These are phyloP conservation scores for Pelargonium citronellum DNA, from an alignment of 441 rosid genomes.

Conservation along the genomic window DNA sequence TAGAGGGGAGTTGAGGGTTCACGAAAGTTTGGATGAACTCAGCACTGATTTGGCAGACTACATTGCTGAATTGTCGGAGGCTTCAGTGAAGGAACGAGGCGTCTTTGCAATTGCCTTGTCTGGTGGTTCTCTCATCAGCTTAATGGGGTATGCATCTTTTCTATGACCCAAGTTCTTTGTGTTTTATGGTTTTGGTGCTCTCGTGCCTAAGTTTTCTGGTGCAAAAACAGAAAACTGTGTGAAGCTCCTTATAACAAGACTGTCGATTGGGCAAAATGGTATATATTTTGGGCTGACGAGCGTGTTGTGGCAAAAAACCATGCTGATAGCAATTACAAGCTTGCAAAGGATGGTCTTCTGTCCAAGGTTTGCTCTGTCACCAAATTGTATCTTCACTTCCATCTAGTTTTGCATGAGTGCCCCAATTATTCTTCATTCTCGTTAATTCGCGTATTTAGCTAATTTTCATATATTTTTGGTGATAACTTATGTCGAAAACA, in stretches of 20 bases:
- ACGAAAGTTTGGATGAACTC: slow-evolving; percentile 67
- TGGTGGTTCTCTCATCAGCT: slow-evolving; percentile 75
- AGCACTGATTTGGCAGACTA: slow-evolving; percentile 73
- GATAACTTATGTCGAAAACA: not conserved
- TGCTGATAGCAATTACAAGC: slow-evolving; percentile 81
- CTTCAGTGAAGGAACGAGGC: slow-evolving; percentile 76
- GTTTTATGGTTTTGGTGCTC: slow-evolving; percentile 23
- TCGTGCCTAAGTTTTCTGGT: slow-evolving; percentile 21
- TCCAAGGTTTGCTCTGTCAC: slow-evolving; percentile 49
- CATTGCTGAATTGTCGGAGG: slow-evolving; percentile 76
- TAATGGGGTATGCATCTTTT: slow-evolving; percentile 50
- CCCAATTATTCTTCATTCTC: not conserved
- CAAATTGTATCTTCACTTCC: slow-evolving; percentile 7
- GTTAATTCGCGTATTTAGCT: not conserved
- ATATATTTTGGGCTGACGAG: slow-evolving; percentile 82
- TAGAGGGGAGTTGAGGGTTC: slow-evolving; percentile 69
- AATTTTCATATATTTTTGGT: not conserved
- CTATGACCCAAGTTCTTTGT: slow-evolving; percentile 14
- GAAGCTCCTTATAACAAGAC: slow-evolving; percentile 80
- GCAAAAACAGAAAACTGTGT: slow-evolving; percentile 58
- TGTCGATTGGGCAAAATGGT: slow-evolving; percentile 85
- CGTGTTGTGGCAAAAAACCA: slow-evolving; percentile 74
- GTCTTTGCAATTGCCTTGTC: slow-evolving; percentile 76
- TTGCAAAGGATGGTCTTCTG: slow-evolving; percentile 61
- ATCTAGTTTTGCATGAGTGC: not conserved